Percentiles rank a stretch among this genome's conserved stretches.
These are phyloP conservation scores for Apiospora malaysiana DNA, from an alignment of 2,329 filamentous ascomycete species.

Conservation along the genomic window DNA sequence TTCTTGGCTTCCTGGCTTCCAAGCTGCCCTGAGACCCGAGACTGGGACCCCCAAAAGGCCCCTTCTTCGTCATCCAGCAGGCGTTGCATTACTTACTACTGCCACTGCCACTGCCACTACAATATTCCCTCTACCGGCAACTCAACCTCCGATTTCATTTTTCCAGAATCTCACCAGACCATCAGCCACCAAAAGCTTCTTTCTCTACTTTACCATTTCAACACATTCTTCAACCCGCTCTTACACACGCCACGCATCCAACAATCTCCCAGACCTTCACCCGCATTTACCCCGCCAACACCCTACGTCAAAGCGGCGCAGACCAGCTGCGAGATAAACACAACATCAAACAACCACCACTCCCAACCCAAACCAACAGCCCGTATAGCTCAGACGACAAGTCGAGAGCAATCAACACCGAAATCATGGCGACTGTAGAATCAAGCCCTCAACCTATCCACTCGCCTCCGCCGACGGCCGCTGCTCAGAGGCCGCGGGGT, in stretches of 20 bases:
- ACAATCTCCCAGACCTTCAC: neutral
- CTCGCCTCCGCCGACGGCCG: conserved; percentile 11
- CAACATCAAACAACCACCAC: neutral
- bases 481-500: conserved; percentile 39
- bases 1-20: too few relatives aligned
- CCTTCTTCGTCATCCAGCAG: conserved; percentile 14
- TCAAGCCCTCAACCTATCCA: conserved; percentile 35
- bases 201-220: neutral
- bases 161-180: conserved; percentile 1
- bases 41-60: too few relatives aligned
- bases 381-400: neutral
- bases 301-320: neutral
- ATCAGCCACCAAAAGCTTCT: conserved; percentile 17
- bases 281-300: neutral
- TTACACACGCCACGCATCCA: neutral
- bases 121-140: neutral
- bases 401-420: neutral
- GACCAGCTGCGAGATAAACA: neutral
- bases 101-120: neutral
- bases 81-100: too few relatives aligned
- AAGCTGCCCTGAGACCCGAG: neutral
- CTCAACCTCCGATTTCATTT: conserved; percentile 5
- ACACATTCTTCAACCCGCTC: neutral
- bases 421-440: conserved; percentile 37
- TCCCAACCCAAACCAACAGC: neutral